Evolutionary conservation across 305 asterid genomes (phyloP), one percentile per base, ranked within the genome.

Genomic region (Ilex paraguariensis): DNA sequence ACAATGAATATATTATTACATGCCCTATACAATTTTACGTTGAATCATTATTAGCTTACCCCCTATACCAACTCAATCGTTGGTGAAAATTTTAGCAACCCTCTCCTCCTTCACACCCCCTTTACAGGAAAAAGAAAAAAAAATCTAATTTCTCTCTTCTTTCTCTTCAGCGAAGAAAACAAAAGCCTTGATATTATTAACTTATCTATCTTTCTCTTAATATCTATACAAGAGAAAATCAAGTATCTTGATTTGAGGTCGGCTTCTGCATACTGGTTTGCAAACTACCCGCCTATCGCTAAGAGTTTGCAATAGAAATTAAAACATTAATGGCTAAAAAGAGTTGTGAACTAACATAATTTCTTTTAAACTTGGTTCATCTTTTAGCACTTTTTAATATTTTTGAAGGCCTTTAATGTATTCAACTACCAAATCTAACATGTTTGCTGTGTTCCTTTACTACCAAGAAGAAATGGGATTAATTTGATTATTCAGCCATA

Each of bases 401-500:
- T 73, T 74, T 66, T 87, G 97, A 51, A 90, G 95, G 70, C 59
- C 78, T 73, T 85, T 90, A 62, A 90, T 87, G 83, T 90, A 87
- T 8, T 87, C 95, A 0, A 90, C 91, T 61, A 93, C 96, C 72
- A 90, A 79, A 81, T 90, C 97, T 70, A 90, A 70, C 97, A 90
- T 90, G 84, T 84, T 96, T 17, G 96, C 80, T 7, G 97, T 90
- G 84, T 82, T 85, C 52, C 95, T 87, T 87, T 86, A 96, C 97
- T 90, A 87, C 75, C 65, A 64, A 62, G 54, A 7, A 64, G 33
- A 44, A 14, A 36, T 28, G 15, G 7, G 40, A 7, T 33, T 33
- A 33, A 33, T 33, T 33, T 3, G 40, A 33, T 3, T 33, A 3
- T 33, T 3, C 40, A 33, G 7, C 7, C 7, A 33, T 33, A 33